phyloP scores from a whole-genome alignment of 1,139 yeast genomes.

The Pichia norvegensis region DNA sequence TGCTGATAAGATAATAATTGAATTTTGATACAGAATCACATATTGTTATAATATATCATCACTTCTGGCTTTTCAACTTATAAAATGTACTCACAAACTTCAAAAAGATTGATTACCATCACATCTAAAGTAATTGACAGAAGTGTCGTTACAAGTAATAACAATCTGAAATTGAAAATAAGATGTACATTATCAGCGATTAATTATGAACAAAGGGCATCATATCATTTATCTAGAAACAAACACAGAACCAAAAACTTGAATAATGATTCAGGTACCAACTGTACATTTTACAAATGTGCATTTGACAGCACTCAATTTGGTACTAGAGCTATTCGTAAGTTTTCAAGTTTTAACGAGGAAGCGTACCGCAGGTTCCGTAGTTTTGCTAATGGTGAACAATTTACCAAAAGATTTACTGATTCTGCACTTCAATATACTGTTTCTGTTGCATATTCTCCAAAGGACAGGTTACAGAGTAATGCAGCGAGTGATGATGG shows the following conservation, averaged over 20 bases:
- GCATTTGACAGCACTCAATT: background rate
- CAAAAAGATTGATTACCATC: slow-evolving; percentile 7
- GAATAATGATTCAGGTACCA: slow-evolving; percentile 1
- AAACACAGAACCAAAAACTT: slow-evolving; percentile 9
- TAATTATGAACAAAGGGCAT: slow-evolving; percentile 6
- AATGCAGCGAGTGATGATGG: slow-evolving; percentile 17
- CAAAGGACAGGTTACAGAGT: slow-evolving; percentile 46
- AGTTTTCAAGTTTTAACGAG: slow-evolving; percentile 12
- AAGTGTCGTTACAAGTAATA: background rate
- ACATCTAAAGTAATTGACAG: slow-evolving; percentile 9
- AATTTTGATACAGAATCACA: background rate
- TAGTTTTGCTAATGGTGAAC: slow-evolving; percentile 24
- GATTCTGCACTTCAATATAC: slow-evolving; percentile 37
- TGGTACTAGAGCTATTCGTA: slow-evolving; percentile 6
- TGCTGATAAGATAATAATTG: too few relatives aligned
- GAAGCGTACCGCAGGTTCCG: slow-evolving; percentile 22
- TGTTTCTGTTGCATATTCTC: slow-evolving; percentile 63
- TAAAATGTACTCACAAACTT: slow-evolving; percentile 9
- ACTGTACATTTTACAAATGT: background rate
- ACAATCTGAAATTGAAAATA: slow-evolving; percentile 3
- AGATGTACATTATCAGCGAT: slow-evolving; percentile 4
- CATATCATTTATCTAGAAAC: slow-evolving; percentile 11
- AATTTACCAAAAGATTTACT: slow-evolving; percentile 22
- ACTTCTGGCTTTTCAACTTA: background rate
- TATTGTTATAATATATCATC: too few relatives aligned